phyloP scores from a whole-genome alignment of 805 yeast species.

The Candida anglica region DNA sequence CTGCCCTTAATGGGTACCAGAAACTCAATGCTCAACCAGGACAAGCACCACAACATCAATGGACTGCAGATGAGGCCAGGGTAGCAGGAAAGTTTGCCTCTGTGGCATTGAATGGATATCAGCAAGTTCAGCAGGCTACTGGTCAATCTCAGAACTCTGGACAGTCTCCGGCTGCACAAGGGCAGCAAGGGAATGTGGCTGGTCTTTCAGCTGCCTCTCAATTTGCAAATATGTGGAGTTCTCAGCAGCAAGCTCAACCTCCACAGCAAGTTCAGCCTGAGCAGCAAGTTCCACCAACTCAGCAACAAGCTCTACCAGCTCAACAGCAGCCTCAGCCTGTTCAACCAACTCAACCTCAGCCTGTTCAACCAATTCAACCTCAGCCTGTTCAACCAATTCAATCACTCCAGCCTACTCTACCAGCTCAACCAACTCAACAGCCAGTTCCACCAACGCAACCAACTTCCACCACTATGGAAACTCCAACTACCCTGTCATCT shows the following conservation, averaged over 20 bases:
- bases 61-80: conserved; percentile 1
- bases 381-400: background rate
- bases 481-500: conserved; percentile 1
- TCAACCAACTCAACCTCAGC: conserved; percentile 4
- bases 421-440: conserved; percentile 1
- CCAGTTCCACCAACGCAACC: background rate
- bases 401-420: conserved; percentile 1
- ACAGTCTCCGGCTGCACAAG: conserved; percentile 2
- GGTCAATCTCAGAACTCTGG: conserved; percentile 2
- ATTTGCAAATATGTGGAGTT: conserved; percentile 1
- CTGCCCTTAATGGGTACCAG: conserved; percentile 3
- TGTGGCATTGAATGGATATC: conserved; percentile 2
- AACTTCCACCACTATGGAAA: background rate
- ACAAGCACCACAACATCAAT: conserved; percentile 1
- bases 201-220: conserved; percentile 7
- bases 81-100: conserved; percentile 2
- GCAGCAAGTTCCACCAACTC: conserved; percentile 16
- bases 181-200: conserved; percentile 4
- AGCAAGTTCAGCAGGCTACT: conserved; percentile 2
- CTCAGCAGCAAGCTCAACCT: conserved; percentile 10
- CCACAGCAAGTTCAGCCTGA: conserved; percentile 17
- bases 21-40: conserved; percentile 2
- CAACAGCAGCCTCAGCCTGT: conserved; percentile 9
- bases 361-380: conserved; percentile 1
- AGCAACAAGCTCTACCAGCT: conserved; percentile 6